Conservation (phyloP, 2,329 filamentous ascomycete species). For the Pyrenochaeta sp. region DNA sequence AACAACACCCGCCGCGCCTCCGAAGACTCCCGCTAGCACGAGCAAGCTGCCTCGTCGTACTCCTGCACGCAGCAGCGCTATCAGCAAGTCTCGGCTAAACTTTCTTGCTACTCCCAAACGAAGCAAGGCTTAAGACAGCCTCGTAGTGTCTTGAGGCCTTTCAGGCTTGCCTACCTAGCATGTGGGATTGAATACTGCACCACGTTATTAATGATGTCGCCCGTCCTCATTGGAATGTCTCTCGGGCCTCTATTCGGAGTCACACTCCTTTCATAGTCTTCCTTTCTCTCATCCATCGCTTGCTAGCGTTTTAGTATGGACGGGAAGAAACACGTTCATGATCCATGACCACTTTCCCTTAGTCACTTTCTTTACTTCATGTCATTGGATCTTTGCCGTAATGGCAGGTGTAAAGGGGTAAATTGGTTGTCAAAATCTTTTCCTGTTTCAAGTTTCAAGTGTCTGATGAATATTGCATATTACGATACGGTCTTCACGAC, state of each 20-base stretch:
- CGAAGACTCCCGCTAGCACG: slow-evolving; percentile 39
- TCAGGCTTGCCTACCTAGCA: neutral
- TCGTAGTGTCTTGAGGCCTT: neutral
- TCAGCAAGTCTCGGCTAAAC: slow-evolving; percentile 50
- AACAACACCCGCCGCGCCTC: slow-evolving; percentile 28
- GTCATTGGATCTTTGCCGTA: slow-evolving; percentile 20
- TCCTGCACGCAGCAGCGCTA: slow-evolving; percentile 37
- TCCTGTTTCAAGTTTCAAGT: slow-evolving; percentile 13
- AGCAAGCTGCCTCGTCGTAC: slow-evolving; percentile 44
- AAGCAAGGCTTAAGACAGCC: slow-evolving; percentile 29
- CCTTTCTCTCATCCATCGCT: neutral
- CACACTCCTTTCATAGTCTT: neutral
- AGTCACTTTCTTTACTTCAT: slow-evolving; percentile 13
- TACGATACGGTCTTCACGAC: slow-evolving; percentile 21
- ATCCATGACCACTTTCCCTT: slow-evolving; percentile 10
- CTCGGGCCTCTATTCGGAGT: neutral
- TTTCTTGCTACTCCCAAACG: slow-evolving; percentile 52
- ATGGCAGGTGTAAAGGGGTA: slow-evolving; percentile 15
- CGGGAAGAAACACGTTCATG: slow-evolving; percentile 3
- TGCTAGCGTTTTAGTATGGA: slow-evolving; percentile 16
- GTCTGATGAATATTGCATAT: slow-evolving; percentile 23
- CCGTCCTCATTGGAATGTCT: neutral
- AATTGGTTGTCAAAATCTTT: slow-evolving; percentile 17
- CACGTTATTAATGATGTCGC: neutral
- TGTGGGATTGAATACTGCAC: neutral